These are phyloP conservation scores for Apiotrichum montevideense DNA, from an alignment of 1,284 basidiomycete species.

Conservation along the genomic window DNA sequence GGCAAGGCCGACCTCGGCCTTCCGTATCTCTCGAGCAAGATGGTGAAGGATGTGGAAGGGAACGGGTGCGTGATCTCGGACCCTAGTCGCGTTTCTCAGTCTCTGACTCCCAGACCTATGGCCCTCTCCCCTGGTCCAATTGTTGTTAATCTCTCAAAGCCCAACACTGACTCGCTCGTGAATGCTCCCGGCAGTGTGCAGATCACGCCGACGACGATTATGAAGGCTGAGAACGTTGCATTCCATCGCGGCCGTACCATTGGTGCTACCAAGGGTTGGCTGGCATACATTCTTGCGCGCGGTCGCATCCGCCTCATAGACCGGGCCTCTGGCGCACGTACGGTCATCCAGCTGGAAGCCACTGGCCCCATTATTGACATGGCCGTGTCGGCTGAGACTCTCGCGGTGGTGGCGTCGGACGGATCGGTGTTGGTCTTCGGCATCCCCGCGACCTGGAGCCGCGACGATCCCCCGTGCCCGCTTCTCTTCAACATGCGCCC, in stretches of 20 bases:
- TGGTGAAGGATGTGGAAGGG: slow-evolving; percentile 16
- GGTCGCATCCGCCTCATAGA: slow-evolving; percentile 38
- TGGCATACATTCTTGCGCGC: slow-evolving; percentile 34
- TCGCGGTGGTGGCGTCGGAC: slow-evolving; percentile 32
- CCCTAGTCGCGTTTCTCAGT: neutral
- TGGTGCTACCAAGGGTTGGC: slow-evolving; percentile 28
- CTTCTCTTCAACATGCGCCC: slow-evolving; percentile 17
- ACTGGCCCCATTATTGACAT: slow-evolving; percentile 32
- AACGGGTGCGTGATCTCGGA: slow-evolving; percentile 10
- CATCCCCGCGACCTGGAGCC: slow-evolving; percentile 26
- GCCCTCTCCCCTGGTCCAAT: slow-evolving; percentile 17
- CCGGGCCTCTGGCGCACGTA: slow-evolving; percentile 26
- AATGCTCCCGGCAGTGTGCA: slow-evolving; percentile 19
- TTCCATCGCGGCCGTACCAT: slow-evolving; percentile 29
- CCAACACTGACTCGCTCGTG: slow-evolving; percentile 25
- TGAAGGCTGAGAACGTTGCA: slow-evolving; percentile 22
- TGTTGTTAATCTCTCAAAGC: slow-evolving; percentile 29
- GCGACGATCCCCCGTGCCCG: slow-evolving; percentile 26
- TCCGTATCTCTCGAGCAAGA: slow-evolving; percentile 18
- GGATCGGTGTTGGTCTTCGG: slow-evolving; percentile 25
- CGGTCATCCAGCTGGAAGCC: slow-evolving; percentile 24
- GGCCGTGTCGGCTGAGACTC: slow-evolving; percentile 19
- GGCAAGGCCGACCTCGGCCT: slow-evolving; percentile 5
- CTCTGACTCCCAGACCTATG: slow-evolving; percentile 9
- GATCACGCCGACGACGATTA: slow-evolving; percentile 28